Evolutionary conservation across 306 rosid genomes (phyloP), one percentile per base, ranked within the genome.

Genomic region (Dryas octopetala): DNA sequence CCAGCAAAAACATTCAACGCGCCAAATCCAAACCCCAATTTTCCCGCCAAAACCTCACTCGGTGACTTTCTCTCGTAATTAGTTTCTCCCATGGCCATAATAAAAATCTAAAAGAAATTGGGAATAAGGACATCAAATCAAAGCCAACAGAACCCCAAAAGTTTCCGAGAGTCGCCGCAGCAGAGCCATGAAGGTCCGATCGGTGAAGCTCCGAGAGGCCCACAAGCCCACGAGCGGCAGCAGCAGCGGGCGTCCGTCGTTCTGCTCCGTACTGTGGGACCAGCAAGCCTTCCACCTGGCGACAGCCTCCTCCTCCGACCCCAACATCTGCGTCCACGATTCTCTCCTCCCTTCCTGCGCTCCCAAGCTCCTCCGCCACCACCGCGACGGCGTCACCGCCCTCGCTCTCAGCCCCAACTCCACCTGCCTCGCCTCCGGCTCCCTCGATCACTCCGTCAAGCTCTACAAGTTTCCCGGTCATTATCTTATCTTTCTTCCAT

Each of bases 391-490:
- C 4, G 97, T 92, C 52, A 90, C 98, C 0, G 93, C 99, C 48
- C 69, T 96, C 78, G 93, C 98, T 50, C 89, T 96, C 75, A 90
- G 97, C 89, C 93, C 98, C 52, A 96, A 92, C 73, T 91, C 97
- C 73, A 92, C 97, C 14, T 95, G 97, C 74, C 97, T 95, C 54
- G 97, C 97, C 49, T 95, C 99, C 7, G 98, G 99, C 80, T 95
- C 97, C 57, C 71, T 92, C 6, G 99, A 95, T 70, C 97, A 85
- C 80, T 89, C 97, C 74, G 92, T 95, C 81, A 95, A 95, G 80
- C 97, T 95, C 83, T 95, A 92, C 96, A 95, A 95, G 80, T 95
- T 92, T 75, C 99, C 99, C 1, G 87, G 98, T 95, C 67, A 53
- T n/a, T 74, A 51, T 48, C 51, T n/a, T 74, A 45, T 48, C 44